Percentiles rank a stretch among this genome's conserved stretches.
Evolutionary conservation across 2,329 filamentous ascomycete genomes (phyloP).

Genomic region (Fusarium drepaniforme): DNA sequence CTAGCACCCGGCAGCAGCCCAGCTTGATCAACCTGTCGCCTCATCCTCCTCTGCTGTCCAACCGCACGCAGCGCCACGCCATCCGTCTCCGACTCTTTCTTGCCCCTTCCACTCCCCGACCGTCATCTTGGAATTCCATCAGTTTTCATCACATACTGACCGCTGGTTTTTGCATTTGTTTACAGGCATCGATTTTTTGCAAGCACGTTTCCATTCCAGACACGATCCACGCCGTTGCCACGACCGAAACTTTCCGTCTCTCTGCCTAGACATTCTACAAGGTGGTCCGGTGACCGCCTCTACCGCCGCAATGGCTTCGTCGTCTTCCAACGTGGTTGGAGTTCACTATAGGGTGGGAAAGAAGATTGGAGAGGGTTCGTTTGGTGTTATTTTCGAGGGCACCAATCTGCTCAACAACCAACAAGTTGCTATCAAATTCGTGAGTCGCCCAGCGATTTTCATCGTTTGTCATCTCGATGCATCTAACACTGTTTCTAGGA

Average conservation of each 20-base stretch:
- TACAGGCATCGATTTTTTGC: slow-evolving; percentile 39
- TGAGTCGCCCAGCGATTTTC: slow-evolving; percentile 58
- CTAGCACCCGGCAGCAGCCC: slow-evolving; percentile 34
- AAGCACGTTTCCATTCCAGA: slow-evolving; percentile 23
- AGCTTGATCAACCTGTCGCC: slow-evolving; percentile 40
- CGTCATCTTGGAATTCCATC: slow-evolving; percentile 23
- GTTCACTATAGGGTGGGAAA: slow-evolving; percentile 99
- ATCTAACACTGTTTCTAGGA: slow-evolving; percentile 68
- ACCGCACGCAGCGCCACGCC: slow-evolving; percentile 39
- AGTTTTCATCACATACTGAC: slow-evolving; percentile 40
- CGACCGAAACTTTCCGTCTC: slow-evolving; percentile 22
- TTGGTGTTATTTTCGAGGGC: slow-evolving; percentile 98
- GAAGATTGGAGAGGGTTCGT: slow-evolving; percentile 99
- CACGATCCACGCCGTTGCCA: slow-evolving; percentile 16
- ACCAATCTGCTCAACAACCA: slow-evolving; percentile 99
- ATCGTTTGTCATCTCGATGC: background rate
- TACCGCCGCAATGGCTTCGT: slow-evolving; percentile 77
- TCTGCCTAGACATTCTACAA: slow-evolving; percentile 30
- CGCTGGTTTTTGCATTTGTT: slow-evolving; percentile 20
- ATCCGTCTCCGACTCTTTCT: slow-evolving; percentile 26
- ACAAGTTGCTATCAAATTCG: slow-evolving; percentile 99
- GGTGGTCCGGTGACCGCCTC: slow-evolving; percentile 43
- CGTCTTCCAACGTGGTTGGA: slow-evolving; percentile 96
- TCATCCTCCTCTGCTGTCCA: slow-evolving; percentile 36
- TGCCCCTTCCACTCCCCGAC: slow-evolving; percentile 16